These are phyloP conservation scores for Pythium phragmitis DNA, from an alignment of 352 stramenopile genomes.

Conservation along the genomic window DNA sequence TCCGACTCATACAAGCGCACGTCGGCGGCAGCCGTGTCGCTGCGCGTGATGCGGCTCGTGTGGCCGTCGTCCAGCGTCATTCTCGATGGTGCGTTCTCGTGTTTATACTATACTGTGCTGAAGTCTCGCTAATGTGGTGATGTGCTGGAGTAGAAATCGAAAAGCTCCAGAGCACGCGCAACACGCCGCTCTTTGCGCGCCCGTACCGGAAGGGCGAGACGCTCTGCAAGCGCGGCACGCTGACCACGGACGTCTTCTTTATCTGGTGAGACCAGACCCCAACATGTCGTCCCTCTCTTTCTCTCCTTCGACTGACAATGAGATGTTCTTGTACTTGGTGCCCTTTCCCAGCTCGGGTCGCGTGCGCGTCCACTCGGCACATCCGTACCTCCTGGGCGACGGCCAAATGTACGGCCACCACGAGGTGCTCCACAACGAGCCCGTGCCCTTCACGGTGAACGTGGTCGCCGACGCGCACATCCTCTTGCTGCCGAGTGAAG, in stretches of 20 bases:
- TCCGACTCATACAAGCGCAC: constrained; percentile 82
- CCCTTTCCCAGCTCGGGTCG: constrained; percentile 42
- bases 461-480: constrained; percentile 59
- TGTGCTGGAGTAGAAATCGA: constrained; percentile 42
- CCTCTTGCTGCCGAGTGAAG: constrained; percentile 58
- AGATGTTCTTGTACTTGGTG: not conserved
- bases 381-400: constrained; percentile 52
- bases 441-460: constrained; percentile 64
- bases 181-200: constrained; percentile 74
- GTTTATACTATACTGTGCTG: not conserved
- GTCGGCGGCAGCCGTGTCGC: constrained; percentile 60
- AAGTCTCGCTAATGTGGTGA: not conserved
- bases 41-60: constrained; percentile 54
- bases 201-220: constrained; percentile 60
- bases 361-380: constrained; percentile 65
- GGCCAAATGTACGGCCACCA: constrained; percentile 62
- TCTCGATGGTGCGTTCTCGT: constrained; percentile 49
- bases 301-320: not conserved
- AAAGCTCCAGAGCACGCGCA: constrained; percentile 35
- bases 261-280: constrained; percentile 41
- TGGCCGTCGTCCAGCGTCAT: constrained; percentile 52
- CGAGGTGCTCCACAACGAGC: constrained; percentile 70
- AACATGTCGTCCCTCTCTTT: not conserved
- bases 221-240: constrained; percentile 63
- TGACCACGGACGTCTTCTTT: constrained; percentile 77